Base-by-base conservation (phyloP, 2,329 filamentous ascomycete genomes). In the Coniochaeta prunicola region DNA sequence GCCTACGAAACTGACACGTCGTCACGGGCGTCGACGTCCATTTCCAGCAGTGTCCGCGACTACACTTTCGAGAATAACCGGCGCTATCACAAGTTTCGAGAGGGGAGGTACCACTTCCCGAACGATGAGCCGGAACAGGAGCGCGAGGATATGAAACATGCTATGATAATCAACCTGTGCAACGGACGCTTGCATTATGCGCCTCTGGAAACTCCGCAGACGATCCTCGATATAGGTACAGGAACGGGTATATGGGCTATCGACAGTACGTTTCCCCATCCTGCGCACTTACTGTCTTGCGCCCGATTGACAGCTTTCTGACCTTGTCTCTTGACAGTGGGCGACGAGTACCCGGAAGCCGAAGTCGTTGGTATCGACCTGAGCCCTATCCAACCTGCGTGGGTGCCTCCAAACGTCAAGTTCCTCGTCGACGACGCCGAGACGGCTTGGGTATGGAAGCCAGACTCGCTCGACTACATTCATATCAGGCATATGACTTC, bases 351-450 rank as follows among this genome's bases (percentile, higher is more conserved):
- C 30, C 57, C 58, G 1, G 54, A 57, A 15, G 58, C 60, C n/a
- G 61, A 64, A 55, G 80, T 63, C 12, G 72, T 74, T 40, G 79
- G 79, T 24, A 77, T 76, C 9, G 79, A 82, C 65, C 70, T 82
- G 2, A 80, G 79, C 40, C 72, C 80, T 13, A 75, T 80, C n/a
- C 79, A 81, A 61, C 77, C 78, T 3, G 70, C 70, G 42, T 70
- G 72, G 68, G 69, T 74, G 0, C 72, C 73, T 2, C 70, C 72
- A 5, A 73, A 74, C 57, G 73, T 70, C 26, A 61, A 59, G 3
- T 75, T 73, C 50, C 70, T 75, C 33, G 64, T 75, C 15, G 71
- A 75, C 59, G 73, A 75, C 56, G 66, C 73, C 1, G 72, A 73
- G 58, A 63, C 67, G 38, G 60, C 64, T 1, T 74, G 71, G 72